Evolutionary conservation across 495 filamentous ascomycete genomes (phyloP).

Genomic region (Amphirosellinia nigrospora): DNA sequence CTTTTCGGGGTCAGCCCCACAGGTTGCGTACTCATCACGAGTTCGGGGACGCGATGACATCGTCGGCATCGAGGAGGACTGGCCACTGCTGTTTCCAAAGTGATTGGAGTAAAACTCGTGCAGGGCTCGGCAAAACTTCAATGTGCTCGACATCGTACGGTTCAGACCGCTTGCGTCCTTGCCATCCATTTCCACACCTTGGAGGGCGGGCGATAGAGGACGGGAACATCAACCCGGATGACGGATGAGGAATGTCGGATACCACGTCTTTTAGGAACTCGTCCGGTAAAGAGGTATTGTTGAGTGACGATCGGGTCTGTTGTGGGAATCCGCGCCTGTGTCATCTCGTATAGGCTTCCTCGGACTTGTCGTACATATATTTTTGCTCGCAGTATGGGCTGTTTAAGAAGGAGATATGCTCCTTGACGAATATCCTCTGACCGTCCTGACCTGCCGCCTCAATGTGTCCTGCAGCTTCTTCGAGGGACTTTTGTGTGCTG

Average conservation of each 20-base stretch:
- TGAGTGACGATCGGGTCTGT: slow-evolving; percentile 37
- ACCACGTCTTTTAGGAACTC: slow-evolving; percentile 44
- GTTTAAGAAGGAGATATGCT: slow-evolving; percentile 43
- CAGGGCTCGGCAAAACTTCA: slow-evolving; percentile 44
- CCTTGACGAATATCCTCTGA: slow-evolving; percentile 48
- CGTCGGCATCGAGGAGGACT: slow-evolving; percentile 53
- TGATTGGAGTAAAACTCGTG: slow-evolving; percentile 46
- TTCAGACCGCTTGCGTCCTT: slow-evolving; percentile 23
- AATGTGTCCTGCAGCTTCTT: slow-evolving; percentile 39
- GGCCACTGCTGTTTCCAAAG: slow-evolving; percentile 35
- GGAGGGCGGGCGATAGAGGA: slow-evolving; percentile 43
- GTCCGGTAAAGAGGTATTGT: slow-evolving; percentile 49
- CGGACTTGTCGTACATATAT: slow-evolving; percentile 17
- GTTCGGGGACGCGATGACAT: slow-evolving; percentile 45
- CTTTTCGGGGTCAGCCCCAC: slow-evolving; percentile 44
- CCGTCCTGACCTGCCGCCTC: slow-evolving; percentile 32
- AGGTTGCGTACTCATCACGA: slow-evolving; percentile 43
- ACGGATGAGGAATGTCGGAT: slow-evolving; percentile 50
- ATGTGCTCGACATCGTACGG: slow-evolving; percentile 30
- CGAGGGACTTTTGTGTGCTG: slow-evolving; percentile 31
- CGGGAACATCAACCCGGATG: slow-evolving; percentile 50
- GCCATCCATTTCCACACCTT: slow-evolving; percentile 23
- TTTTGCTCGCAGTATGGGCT: slow-evolving; percentile 26
- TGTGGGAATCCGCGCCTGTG: not conserved
- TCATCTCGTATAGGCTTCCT: not conserved